These are phyloP conservation scores for Sisymbrium altissimum DNA, from an alignment of 345 rosid genomes.

Conservation along the genomic window DNA sequence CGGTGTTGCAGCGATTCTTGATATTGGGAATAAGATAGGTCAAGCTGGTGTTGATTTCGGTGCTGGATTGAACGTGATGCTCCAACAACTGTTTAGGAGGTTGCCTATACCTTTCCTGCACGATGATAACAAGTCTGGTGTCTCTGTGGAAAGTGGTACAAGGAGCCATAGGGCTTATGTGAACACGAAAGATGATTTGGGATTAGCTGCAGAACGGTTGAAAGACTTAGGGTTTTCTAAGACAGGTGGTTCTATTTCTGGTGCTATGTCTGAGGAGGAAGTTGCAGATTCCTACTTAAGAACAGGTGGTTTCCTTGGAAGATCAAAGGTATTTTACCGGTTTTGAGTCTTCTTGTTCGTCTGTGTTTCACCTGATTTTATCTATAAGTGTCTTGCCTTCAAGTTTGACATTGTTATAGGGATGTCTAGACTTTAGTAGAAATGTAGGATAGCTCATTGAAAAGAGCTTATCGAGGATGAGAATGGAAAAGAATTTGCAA, in stretches of 20 bases:
- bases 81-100: constrained; percentile 70
- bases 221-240: constrained; percentile 38
- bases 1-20: constrained; percentile 69
- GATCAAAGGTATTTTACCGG: constrained; percentile 57
- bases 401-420: neutral
- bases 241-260: constrained; percentile 22
- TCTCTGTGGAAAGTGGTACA: constrained; percentile 25
- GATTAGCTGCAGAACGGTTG: neutral
- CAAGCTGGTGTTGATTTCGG: constrained; percentile 86
- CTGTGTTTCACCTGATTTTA: neutral
- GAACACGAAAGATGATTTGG: constrained; percentile 21
- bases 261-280: constrained; percentile 48
- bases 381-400: neutral
- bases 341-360: neutral
- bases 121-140: constrained; percentile 39
- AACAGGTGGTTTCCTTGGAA: constrained; percentile 49
- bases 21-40: constrained; percentile 73
- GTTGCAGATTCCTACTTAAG: constrained; percentile 47
- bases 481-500: neutral
- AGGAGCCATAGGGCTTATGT: constrained; percentile 32
- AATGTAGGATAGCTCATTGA: neutral
- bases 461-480: neutral
- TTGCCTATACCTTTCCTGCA: constrained; percentile 64
- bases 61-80: constrained; percentile 61
- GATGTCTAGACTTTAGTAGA: neutral